phyloP scores from a whole-genome alignment of 352 stramenopile genomes.

The Peronospora tabacina region DNA sequence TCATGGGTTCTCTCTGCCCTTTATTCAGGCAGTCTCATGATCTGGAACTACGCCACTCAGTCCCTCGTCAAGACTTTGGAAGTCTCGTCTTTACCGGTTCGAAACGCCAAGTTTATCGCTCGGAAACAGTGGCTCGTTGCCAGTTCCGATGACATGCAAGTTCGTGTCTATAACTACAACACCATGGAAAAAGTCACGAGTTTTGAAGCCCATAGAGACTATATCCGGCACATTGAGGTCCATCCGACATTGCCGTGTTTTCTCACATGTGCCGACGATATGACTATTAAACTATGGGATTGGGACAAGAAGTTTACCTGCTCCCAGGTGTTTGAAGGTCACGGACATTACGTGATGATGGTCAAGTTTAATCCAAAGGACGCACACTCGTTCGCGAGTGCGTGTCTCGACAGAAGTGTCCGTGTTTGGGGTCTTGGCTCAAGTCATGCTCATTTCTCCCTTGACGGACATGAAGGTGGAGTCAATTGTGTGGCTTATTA shows the following conservation, averaged over 20 bases:
- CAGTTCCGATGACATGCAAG: conserved; percentile 93
- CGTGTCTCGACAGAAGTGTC: conserved; percentile 95
- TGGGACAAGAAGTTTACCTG: conserved; percentile 87
- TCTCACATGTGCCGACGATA: conserved; percentile 96
- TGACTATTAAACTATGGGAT: conserved; percentile 99
- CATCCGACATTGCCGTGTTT: conserved; percentile 96
- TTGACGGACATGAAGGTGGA: conserved; percentile 91
- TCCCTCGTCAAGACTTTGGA: conserved; percentile 96
- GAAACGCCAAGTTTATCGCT: conserved; percentile 91
- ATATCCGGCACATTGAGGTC: conserved; percentile 95
- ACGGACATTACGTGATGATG: conserved; percentile 99
- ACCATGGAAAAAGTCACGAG: conserved; percentile 95
- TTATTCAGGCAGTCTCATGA: conserved; percentile 97
- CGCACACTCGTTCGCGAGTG: conserved; percentile 97
- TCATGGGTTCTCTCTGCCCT: conserved; percentile 96
- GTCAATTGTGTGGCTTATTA: conserved; percentile 99
- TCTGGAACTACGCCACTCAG: conserved; percentile 97
- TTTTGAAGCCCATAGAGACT: conserved; percentile 98
- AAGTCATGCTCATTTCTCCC: conserved; percentile 88
- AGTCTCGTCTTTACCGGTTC: conserved; percentile 92
- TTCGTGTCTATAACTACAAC: conserved; percentile 99
- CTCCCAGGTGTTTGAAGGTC: conserved; percentile 84
- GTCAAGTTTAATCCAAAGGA: conserved; percentile 99
- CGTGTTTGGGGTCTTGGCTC: conserved; percentile 92
- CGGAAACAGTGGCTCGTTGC: conserved; percentile 97